phyloP scores from a whole-genome alignment of 257 asterid species.

The Ehretia macrophylla region DNA sequence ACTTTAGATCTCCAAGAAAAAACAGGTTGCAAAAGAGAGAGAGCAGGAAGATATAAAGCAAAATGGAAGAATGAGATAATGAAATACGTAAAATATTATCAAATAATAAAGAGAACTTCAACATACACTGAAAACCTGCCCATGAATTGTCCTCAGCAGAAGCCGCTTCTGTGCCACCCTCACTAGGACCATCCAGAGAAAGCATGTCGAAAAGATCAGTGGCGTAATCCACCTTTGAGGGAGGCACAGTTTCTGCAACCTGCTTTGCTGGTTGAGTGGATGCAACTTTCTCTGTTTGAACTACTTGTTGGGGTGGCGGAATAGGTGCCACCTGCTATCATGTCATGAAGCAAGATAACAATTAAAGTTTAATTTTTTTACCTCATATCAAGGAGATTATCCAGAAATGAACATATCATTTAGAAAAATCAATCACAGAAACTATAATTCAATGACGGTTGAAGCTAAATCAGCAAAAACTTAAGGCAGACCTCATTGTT shows the following conservation, averaged over 20 bases:
- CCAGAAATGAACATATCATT: background rate
- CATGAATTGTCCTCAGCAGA: background rate
- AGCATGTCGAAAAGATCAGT: constrained; percentile 22
- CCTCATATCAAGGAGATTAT: background rate
- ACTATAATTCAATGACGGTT: no score
- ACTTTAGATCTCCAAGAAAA: no score
- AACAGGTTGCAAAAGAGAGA: background rate
- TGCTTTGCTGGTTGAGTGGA: constrained; percentile 5
- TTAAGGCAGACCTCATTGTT: no score
- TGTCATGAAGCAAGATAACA: constrained; percentile 3
- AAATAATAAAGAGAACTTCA: background rate
- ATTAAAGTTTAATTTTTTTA: background rate
- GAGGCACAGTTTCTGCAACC: constrained; percentile 1
- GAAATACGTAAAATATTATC: no score
- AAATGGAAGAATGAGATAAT: background rate
- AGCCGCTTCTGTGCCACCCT: constrained; percentile 7
- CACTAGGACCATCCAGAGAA: constrained; percentile 10
- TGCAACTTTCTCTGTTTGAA: background rate
- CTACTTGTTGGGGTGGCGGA: background rate
- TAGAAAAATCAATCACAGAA: background rate
- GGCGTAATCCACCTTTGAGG: constrained; percentile 11
- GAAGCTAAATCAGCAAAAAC: no score
- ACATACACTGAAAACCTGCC: constrained; percentile 20
- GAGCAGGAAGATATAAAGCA: background rate
- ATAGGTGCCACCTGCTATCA: constrained; percentile 4